Evolutionary conservation across 306 rosid species (phyloP).

Genomic region (Prunus davidiana): DNA sequence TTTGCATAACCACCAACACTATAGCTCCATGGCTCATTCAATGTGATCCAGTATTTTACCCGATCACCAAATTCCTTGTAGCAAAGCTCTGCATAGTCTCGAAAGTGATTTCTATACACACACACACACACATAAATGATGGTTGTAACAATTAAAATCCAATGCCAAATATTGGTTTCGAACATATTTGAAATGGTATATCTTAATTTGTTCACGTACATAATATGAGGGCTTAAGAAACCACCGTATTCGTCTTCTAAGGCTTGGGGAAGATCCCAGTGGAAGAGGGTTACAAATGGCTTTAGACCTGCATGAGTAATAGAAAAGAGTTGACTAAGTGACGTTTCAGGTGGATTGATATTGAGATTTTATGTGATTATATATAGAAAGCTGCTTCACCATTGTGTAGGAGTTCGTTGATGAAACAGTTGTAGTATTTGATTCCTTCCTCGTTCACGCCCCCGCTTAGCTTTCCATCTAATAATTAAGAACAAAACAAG

Average conservation of each 20-base stretch:
- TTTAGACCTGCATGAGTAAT: slow-evolving; percentile 17
- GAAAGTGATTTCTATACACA: slow-evolving; percentile 35
- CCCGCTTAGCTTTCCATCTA: slow-evolving; percentile 36
- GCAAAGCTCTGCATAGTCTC: slow-evolving; percentile 59
- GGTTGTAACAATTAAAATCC: too few species aligned
- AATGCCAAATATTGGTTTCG: background rate
- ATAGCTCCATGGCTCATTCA: slow-evolving; percentile 55
- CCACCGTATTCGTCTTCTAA: slow-evolving; percentile 53
- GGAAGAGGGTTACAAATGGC: slow-evolving; percentile 41
- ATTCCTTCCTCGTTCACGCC: slow-evolving; percentile 43
- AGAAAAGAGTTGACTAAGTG: background rate
- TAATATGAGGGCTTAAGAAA: slow-evolving; percentile 43
- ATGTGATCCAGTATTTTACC: slow-evolving; percentile 67
- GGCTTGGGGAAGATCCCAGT: slow-evolving; percentile 45
- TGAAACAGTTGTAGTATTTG: slow-evolving; percentile 33
- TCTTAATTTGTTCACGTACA: slow-evolving; percentile 31
- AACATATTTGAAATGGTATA: background rate
- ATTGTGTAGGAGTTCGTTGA: slow-evolving; percentile 26
- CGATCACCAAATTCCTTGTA: slow-evolving; percentile 63
- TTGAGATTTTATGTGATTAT: too few species aligned
- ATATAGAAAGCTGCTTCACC: background rate
- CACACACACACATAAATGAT: background rate
- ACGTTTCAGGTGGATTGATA: too few species aligned
- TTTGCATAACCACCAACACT: slow-evolving; percentile 38
- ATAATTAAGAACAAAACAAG: background rate